phyloP scores from a whole-genome alignment of 2,329 filamentous ascomycete genomes.

The Aspergillus proliferans region DNA sequence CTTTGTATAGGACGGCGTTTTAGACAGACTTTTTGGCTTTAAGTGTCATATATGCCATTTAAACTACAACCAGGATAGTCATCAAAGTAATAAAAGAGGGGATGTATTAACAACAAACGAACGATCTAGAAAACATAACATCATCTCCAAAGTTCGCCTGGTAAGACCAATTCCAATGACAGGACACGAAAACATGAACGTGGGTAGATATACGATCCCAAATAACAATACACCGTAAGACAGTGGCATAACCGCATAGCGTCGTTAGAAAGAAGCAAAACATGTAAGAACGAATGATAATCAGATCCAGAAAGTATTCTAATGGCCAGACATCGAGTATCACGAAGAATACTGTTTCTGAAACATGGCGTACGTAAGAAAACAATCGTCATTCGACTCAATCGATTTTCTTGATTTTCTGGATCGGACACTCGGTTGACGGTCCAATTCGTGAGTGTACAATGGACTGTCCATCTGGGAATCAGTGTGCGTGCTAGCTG shows the following conservation, averaged over 20 bases:
- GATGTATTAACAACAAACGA: neutral
- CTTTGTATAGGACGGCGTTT: conserved; percentile 12
- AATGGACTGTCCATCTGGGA: conserved; percentile 15
- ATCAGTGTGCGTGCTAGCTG: conserved; percentile 12
- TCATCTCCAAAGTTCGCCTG: neutral
- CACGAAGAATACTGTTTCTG: conserved; percentile 13
- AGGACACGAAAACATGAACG: neutral
- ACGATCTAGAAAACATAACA: neutral
- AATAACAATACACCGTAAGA: neutral
- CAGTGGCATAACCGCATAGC: neutral
- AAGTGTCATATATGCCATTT: neutral
- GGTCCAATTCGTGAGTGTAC: neutral
- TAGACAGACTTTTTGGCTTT: neutral
- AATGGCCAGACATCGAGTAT: neutral
- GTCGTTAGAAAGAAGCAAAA: neutral
- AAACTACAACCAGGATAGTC: too few relatives aligned
- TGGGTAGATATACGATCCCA: neutral
- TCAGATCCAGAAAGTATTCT: neutral
- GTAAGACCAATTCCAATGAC: neutral
- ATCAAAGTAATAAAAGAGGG: too few relatives aligned
- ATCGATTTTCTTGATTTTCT: conserved; percentile 10
- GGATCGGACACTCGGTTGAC: conserved; percentile 2
- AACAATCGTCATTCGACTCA: conserved; percentile 19
- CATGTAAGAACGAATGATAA: neutral
- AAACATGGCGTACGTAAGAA: conserved; percentile 13